A percentile compares a stretch with the other conserved stretches of the same genome.
Evolutionary conservation across 805 yeast genomes (phyloP).

Genomic region (Zygoascus bituminiphila): DNA sequence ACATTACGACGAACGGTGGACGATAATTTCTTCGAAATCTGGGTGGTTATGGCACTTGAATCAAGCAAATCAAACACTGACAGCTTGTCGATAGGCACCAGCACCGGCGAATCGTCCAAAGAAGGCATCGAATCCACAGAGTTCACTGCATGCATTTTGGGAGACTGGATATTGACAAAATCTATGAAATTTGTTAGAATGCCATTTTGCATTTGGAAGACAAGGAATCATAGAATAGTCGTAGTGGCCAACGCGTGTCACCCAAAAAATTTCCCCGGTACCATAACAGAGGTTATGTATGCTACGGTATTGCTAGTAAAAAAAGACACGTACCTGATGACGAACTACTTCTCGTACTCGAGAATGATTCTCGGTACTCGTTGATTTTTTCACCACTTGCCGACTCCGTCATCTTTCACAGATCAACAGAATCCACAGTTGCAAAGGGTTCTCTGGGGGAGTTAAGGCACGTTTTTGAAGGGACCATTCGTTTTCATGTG

Average conservation of each 20-base stretch:
- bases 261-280: too few species aligned
- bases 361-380: not conserved
- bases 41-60: conserved; percentile 24
- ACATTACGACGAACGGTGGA: conserved; percentile 20
- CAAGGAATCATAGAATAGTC: too few species aligned
- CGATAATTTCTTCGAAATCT: conserved; percentile 21
- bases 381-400: too few species aligned
- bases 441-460: not conserved
- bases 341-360: not conserved
- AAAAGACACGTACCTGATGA: not conserved
- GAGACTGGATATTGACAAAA: conserved; percentile 7
- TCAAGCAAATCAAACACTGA: conserved; percentile 30
- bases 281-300: too few species aligned
- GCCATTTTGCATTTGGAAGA: too few species aligned
- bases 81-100: conserved; percentile 22
- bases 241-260: too few species aligned
- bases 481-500: not conserved
- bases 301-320: too few species aligned
- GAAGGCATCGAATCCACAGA: conserved; percentile 15
- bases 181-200: not conserved
- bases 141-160: conserved; percentile 8
- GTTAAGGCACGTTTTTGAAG: not conserved
- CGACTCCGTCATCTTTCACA: not conserved
- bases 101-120: conserved; percentile 13
- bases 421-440: not conserved